Conservation (phyloP, 176 grass and related monocot genomes). For the Carex littledalei region DNA sequence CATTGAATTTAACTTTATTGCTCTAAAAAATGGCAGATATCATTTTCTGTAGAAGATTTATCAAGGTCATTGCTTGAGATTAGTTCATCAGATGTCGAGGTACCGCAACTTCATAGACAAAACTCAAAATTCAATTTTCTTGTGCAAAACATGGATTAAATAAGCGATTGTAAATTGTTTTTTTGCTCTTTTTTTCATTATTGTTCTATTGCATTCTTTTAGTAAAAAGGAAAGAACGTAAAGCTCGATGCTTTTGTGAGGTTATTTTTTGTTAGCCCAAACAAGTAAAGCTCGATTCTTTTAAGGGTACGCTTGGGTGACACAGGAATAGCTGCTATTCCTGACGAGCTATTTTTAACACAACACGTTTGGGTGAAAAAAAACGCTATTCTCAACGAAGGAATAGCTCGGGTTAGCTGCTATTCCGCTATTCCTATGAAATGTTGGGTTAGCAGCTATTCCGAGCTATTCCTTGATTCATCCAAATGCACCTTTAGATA, state of each 20-base stretch:
- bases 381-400: too few relatives aligned
- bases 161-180: neutral
- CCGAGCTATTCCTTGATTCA: too few relatives aligned
- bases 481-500: too few relatives aligned
- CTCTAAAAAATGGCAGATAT: slow-evolving; percentile 31
- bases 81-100: slow-evolving; percentile 32
- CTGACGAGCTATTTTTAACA: too few relatives aligned
- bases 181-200: slow-evolving; percentile 1
- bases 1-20: neutral
- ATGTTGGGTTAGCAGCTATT: too few relatives aligned
- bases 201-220: slow-evolving; percentile 17
- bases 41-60: slow-evolving; percentile 45
- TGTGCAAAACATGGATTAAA: slow-evolving; percentile 26
- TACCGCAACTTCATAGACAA: slow-evolving; percentile 31
- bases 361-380: too few relatives aligned
- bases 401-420: too few relatives aligned
- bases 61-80: slow-evolving; percentile 30
- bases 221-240: neutral
- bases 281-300: too few relatives aligned
- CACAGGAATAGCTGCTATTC: too few relatives aligned
- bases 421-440: too few relatives aligned
- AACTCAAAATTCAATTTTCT: slow-evolving; percentile 44
- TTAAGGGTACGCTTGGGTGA: too few relatives aligned
- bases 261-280: slow-evolving; percentile 21
- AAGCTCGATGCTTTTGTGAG: slow-evolving; percentile 14